These are phyloP conservation scores for Nicotiana attenuata DNA, from an alignment of 257 asterid species.

Conservation along the genomic window DNA sequence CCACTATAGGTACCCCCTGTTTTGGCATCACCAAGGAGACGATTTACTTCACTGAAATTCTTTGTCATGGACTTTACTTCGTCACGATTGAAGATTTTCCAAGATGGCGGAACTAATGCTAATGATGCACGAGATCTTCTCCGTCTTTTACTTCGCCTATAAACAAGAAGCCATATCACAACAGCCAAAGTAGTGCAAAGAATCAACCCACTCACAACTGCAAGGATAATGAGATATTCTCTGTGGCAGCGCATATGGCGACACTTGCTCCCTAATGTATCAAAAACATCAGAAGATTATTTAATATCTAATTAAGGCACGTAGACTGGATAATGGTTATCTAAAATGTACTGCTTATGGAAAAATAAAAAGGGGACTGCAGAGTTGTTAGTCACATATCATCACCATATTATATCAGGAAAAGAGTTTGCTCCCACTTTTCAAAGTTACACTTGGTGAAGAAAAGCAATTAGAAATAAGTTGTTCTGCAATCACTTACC, in stretches of 20 bases:
- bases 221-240: conserved; percentile 80
- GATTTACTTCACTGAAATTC: conserved; percentile 93
- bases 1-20: conserved; percentile 96
- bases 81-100: conserved; percentile 85
- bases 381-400: background rate
- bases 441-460: background rate
- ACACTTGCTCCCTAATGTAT: conserved; percentile 58
- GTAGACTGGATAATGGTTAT: background rate
- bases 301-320: background rate
- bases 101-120: conserved; percentile 87
- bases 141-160: conserved; percentile 62
- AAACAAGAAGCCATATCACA: conserved; percentile 86
- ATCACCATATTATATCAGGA: conserved; percentile 7
- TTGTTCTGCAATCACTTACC: conserved; percentile 35
- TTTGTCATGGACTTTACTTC: conserved; percentile 88
- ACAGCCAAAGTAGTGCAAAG: conserved; percentile 70
- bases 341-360: background rate
- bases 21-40: conserved; percentile 92
- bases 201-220: conserved; percentile 86
- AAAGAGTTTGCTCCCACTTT: background rate
- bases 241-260: conserved; percentile 81
- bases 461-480: conserved; percentile 9
- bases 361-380: background rate
- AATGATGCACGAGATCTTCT: conserved; percentile 77
- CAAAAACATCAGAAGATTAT: background rate